Evolutionary conservation across 2,329 filamentous ascomycete genomes (phyloP).

Genomic region (Microascus cirrosus): DNA sequence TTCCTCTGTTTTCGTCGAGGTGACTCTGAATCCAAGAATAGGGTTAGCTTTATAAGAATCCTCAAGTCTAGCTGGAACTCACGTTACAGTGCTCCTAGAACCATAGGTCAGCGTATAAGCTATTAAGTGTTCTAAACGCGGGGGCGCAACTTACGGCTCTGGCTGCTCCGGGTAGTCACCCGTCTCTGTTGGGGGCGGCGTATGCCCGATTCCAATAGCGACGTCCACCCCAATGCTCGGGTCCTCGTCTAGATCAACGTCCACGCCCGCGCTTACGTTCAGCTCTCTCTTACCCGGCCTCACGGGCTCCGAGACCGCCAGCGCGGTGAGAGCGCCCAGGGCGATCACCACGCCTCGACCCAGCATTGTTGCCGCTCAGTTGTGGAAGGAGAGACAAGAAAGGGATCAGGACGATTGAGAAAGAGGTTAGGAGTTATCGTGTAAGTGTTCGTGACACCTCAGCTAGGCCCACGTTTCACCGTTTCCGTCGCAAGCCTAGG

Average conservation of each 20-base stretch:
- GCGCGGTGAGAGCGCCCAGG: not conserved
- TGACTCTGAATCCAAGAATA: not conserved
- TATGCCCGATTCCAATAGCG: no score
- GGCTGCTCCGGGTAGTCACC: no score
- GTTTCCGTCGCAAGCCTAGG: not conserved
- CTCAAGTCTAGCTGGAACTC: not conserved
- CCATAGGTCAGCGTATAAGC: no score
- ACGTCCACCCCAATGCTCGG: no score
- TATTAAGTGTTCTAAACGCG: no score
- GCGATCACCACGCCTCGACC: not conserved
- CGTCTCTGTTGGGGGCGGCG: no score
- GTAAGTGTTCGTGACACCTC: not conserved
- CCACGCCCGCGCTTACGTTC: not conserved
- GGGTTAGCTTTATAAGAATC: not conserved
- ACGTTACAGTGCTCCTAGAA: not conserved
- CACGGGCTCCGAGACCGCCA: not conserved
- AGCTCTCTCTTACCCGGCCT: not conserved
- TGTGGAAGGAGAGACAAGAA: not conserved
- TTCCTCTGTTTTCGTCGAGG: not conserved
- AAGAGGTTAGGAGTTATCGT: not conserved
- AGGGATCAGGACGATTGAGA: not conserved
- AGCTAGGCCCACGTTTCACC: not conserved
- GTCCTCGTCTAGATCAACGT: not conserved
- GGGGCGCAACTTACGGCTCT: no score
- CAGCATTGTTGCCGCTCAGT: not conserved